Conservation (phyloP, 257 asterid species). For the Fraxinus pennsylvanica region DNA sequence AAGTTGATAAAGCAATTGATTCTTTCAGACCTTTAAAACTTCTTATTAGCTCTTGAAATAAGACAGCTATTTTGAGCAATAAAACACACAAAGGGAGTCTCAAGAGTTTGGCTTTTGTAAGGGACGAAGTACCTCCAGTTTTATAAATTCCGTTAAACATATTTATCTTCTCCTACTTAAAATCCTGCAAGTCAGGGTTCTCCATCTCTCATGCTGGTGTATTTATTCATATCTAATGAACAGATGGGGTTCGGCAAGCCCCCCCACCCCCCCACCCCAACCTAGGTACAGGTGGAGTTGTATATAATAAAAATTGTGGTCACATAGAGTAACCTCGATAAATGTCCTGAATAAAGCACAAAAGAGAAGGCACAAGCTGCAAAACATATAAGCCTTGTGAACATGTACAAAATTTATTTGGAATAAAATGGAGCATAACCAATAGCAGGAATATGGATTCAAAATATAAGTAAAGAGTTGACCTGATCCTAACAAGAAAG, state of each 20-base stretch:
- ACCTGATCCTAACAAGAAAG: constrained; percentile 88
- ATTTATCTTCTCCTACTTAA: neutral
- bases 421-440: neutral
- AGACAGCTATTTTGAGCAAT: too few relatives aligned
- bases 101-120: neutral
- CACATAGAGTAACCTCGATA: neutral
- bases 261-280: neutral
- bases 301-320: neutral
- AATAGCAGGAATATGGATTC: neutral
- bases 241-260: neutral
- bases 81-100: neutral
- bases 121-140: neutral
- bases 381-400: neutral
- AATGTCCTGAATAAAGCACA: neutral
- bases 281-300: neutral
- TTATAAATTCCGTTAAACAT: neutral
- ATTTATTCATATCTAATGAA: neutral
- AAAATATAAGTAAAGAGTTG: constrained; percentile 8
- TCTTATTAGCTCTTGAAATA: too few relatives aligned
- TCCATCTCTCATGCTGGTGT: neutral
- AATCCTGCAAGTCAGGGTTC: neutral
- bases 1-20: too few relatives aligned
- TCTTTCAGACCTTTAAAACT: too few relatives aligned
- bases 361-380: neutral
- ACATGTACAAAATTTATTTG: neutral